phyloP scores from a whole-genome alignment of 768 basidiomycete species.

The Daedaleopsis sinensis region DNA sequence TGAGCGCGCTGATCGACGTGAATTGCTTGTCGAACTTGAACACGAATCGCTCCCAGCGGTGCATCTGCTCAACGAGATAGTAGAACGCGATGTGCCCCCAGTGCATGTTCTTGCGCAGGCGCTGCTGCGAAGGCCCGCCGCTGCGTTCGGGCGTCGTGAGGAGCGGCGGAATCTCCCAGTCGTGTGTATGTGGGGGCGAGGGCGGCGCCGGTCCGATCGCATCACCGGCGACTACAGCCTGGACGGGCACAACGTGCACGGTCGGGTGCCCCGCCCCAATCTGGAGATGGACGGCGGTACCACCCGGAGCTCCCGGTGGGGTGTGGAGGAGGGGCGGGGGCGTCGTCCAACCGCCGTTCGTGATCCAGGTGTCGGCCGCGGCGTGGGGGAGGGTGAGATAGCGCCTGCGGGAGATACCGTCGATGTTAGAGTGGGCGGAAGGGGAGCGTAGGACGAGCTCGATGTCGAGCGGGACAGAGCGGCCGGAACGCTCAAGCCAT shows the following conservation, averaged over 20 bases:
- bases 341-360: slow-evolving; percentile 13
- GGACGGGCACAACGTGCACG: slow-evolving; percentile 15
- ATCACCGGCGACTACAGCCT: slow-evolving; percentile 6
- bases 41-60: slow-evolving; percentile 80
- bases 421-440: slow-evolving; percentile 9
- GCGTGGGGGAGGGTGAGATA: slow-evolving; percentile 9
- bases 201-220: slow-evolving; percentile 6
- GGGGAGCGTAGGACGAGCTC: slow-evolving; percentile 67
- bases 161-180: slow-evolving; percentile 26
- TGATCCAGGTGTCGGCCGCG: slow-evolving; percentile 6
- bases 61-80: slow-evolving; percentile 80
- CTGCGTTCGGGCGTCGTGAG: slow-evolving; percentile 20
- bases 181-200: slow-evolving; percentile 7
- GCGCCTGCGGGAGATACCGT: slow-evolving; percentile 13
- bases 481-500: slow-evolving; percentile 82
- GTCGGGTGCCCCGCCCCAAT: slow-evolving; percentile 13
- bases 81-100: slow-evolving; percentile 84
- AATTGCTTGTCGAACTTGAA: slow-evolving; percentile 82
- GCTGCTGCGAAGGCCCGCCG: slow-evolving; percentile 29
- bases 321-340: slow-evolving; percentile 12
- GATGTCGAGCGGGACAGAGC: slow-evolving; percentile 72
- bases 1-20: slow-evolving; percentile 71
- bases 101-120: slow-evolving; percentile 52
- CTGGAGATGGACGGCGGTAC: slow-evolving; percentile 15
- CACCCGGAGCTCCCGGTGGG: neutral